Percentiles rank a stretch among this genome's conserved stretches.
Conservation (phyloP, 495 filamentous ascomycete genomes). For the Trichoderma virens region DNA sequence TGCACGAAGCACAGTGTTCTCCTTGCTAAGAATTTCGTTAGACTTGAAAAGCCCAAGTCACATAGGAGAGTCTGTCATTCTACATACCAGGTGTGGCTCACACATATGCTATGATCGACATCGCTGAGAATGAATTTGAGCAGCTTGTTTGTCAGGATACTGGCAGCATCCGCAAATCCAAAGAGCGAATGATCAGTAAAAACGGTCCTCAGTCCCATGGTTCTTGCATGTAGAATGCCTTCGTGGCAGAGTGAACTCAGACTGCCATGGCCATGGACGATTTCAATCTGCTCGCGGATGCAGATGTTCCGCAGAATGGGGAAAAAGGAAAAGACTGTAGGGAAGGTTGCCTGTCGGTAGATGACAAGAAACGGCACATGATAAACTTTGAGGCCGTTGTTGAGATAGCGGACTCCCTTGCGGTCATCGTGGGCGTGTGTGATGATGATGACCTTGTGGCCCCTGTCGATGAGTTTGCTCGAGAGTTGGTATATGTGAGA, state of each 20-base stretch:
- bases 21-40: slow-evolving; percentile 55
- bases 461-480: slow-evolving; percentile 89
- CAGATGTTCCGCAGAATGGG: slow-evolving; percentile 94
- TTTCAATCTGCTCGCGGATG: slow-evolving; percentile 87
- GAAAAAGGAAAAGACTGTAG: slow-evolving; percentile 97
- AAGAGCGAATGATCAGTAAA: slow-evolving; percentile 98
- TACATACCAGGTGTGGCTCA: slow-evolving; percentile 89
- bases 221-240: slow-evolving; percentile 88
- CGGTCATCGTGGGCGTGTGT: slow-evolving; percentile 93
- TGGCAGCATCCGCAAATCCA: slow-evolving; percentile 92
- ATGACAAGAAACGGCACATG: slow-evolving; percentile 94
- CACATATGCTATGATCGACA: slow-evolving; percentile 96
- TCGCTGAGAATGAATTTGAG: slow-evolving; percentile 94
- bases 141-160: slow-evolving; percentile 93
- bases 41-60: neutral
- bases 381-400: slow-evolving; percentile 96
- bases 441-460: slow-evolving; percentile 96
- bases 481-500: slow-evolving; percentile 98
- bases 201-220: slow-evolving; percentile 91
- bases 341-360: slow-evolving; percentile 90
- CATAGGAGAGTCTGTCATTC: neutral
- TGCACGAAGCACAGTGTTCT: slow-evolving; percentile 93
- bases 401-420: slow-evolving; percentile 91
- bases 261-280: slow-evolving; percentile 92
- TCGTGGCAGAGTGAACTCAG: slow-evolving; percentile 90